These are phyloP conservation scores for Penicillium sp. DNA, from an alignment of 2,329 filamentous ascomycete species.

Conservation along the genomic window DNA sequence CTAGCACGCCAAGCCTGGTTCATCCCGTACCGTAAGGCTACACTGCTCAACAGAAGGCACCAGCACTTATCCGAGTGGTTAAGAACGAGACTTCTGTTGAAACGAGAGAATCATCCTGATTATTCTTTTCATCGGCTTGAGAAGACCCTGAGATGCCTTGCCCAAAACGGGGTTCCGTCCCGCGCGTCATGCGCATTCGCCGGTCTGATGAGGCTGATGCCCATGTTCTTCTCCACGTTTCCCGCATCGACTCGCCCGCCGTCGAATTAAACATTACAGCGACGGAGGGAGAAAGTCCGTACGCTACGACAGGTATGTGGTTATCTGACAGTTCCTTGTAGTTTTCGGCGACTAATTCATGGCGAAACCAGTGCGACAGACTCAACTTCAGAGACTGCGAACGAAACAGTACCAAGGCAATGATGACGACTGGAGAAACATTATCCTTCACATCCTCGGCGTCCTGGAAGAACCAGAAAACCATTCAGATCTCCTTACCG, in stretches of 20 bases:
- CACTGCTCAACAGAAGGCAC: not conserved
- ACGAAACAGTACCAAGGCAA: slow-evolving; percentile 50
- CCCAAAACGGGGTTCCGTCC: slow-evolving; percentile 16
- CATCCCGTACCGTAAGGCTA: not conserved
- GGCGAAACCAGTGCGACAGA: slow-evolving; percentile 40
- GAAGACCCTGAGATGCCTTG: slow-evolving; percentile 15
- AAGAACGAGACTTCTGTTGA: not conserved
- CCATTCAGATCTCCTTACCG: slow-evolving; percentile 27
- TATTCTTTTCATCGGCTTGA: not conserved
- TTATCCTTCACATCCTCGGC: slow-evolving; percentile 42
- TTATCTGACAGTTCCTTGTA: not conserved
- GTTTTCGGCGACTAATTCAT: slow-evolving; percentile 19
- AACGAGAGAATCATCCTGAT: not conserved
- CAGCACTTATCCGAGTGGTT: not conserved
- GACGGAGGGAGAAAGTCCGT: slow-evolving; percentile 63
- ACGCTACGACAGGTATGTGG: slow-evolving; percentile 51
- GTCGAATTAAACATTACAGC: slow-evolving; percentile 62
- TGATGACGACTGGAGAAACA: slow-evolving; percentile 48
- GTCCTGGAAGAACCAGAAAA: slow-evolving; percentile 28
- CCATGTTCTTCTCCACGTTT: slow-evolving; percentile 58
- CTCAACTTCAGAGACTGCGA: slow-evolving; percentile 42
- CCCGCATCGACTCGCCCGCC: slow-evolving; percentile 37
- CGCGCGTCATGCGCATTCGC: slow-evolving; percentile 55
- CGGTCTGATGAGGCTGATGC: slow-evolving; percentile 48
- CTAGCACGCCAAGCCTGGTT: not conserved